phyloP scores from a whole-genome alignment of 257 asterid genomes.

The Capsicum baccatum region DNA sequence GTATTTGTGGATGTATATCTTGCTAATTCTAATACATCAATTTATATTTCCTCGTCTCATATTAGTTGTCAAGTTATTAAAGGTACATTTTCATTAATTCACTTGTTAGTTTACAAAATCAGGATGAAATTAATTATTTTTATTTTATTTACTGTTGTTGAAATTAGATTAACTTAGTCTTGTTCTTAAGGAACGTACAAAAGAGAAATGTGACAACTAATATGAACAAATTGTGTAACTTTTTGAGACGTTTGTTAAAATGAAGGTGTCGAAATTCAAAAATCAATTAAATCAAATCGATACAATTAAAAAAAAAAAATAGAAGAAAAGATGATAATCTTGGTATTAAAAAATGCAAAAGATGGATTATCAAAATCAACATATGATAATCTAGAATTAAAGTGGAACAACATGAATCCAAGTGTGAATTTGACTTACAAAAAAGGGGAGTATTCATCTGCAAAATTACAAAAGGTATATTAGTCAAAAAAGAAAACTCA shows the following conservation, averaged over 20 bases:
- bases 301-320: background rate
- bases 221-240: background rate
- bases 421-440: background rate
- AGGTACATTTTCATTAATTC: background rate
- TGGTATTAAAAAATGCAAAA: background rate
- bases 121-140: background rate
- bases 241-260: background rate
- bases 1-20: background rate
- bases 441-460: background rate
- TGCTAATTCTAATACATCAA: background rate
- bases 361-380: background rate
- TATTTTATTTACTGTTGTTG: no score
- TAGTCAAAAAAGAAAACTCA: background rate
- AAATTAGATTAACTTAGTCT: background rate
- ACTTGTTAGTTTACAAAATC: background rate
- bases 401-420: background rate
- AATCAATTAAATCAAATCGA: background rate
- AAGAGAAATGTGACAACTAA: background rate
- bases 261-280: background rate
- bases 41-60: background rate
- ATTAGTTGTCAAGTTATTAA: background rate
- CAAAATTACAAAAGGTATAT: background rate
- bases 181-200: background rate
- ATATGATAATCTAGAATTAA: background rate
- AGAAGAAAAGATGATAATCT: slow-evolving; percentile 4